phyloP scores from a whole-genome alignment of 2,329 filamentous ascomycete genomes.

The Rasamsonia emersonii region DNA sequence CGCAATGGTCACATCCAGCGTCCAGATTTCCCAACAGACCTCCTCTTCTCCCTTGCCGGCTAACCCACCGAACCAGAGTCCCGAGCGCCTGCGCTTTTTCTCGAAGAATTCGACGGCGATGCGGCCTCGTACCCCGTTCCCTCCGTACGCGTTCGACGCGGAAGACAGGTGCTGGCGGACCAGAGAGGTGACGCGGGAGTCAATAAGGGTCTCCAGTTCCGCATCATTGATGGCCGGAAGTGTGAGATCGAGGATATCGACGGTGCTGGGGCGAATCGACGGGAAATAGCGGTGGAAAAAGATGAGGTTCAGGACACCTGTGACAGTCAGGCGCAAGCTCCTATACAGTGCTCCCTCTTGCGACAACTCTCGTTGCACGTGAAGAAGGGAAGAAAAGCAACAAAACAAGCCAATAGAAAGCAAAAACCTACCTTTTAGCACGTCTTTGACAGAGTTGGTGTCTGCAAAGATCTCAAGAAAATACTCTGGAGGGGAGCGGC shows the following conservation, averaged over 20 bases:
- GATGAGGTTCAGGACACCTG: slow-evolving; percentile 89
- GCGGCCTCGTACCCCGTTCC: slow-evolving; percentile 60
- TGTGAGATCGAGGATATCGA: slow-evolving; percentile 83
- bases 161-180: slow-evolving; percentile 64
- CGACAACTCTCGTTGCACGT: neutral
- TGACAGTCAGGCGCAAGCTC: no score
- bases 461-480: slow-evolving; percentile 91
- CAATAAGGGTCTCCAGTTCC: slow-evolving; percentile 87
- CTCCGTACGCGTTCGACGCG: slow-evolving; percentile 44
- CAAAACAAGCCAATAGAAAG: slow-evolving; percentile 1
- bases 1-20: slow-evolving; percentile 83
- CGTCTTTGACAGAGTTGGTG: slow-evolving; percentile 78
- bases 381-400: neutral
- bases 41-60: slow-evolving; percentile 69
- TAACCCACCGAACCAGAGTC: slow-evolving; percentile 53
- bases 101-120: slow-evolving; percentile 91
- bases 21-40: slow-evolving; percentile 96
- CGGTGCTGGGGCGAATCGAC: slow-evolving; percentile 68
- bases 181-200: slow-evolving; percentile 71
- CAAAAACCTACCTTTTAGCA: slow-evolving; percentile 66
- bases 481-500: slow-evolving; percentile 68
- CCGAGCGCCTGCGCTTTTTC: slow-evolving; percentile 74
- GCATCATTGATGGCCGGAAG: slow-evolving; percentile 83
- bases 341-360: slow-evolving; percentile 1
- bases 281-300: slow-evolving; percentile 99